These are phyloP conservation scores for Dictyostelium brefeldianum DNA, from an alignment of 78 protist genomes.

Conservation along the genomic window DNA sequence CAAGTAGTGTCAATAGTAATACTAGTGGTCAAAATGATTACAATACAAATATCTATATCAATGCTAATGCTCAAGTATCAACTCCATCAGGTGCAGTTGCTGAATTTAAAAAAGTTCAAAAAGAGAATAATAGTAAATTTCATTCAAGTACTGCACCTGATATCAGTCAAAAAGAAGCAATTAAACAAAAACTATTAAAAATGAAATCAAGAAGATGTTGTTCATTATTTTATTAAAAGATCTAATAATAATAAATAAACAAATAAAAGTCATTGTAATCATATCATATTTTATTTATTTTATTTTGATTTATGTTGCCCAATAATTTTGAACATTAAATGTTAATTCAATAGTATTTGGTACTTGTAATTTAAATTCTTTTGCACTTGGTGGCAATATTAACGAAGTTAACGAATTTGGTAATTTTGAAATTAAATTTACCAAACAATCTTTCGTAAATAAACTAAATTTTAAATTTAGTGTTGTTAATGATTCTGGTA, in stretches of 20 bases:
- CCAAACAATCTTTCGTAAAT: background rate
- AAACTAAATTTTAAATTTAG: background rate
- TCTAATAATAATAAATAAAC: too few relatives aligned
- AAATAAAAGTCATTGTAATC: too few relatives aligned
- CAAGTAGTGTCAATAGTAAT: background rate
- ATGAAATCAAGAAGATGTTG: constrained; percentile 7
- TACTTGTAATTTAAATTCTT: too few relatives aligned
- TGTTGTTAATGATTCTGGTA: background rate
- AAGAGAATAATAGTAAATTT: background rate
- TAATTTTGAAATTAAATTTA: background rate
- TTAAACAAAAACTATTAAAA: background rate
- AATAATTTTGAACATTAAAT: too few relatives aligned
- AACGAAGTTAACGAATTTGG: background rate
- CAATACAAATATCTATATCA: background rate
- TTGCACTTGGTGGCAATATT: background rate
- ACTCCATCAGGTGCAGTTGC: background rate
- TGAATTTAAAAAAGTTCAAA: background rate
- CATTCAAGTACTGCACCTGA: background rate
- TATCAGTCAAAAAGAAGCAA: background rate
- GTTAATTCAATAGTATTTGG: too few relatives aligned
- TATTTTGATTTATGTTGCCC: too few relatives aligned
- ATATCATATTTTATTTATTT: too few relatives aligned
- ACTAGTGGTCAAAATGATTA: background rate
- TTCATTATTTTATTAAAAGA: background rate
- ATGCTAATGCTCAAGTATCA: background rate